Base-by-base conservation (phyloP, 305 asterid species). In the Fraxinus latifolia region DNA sequence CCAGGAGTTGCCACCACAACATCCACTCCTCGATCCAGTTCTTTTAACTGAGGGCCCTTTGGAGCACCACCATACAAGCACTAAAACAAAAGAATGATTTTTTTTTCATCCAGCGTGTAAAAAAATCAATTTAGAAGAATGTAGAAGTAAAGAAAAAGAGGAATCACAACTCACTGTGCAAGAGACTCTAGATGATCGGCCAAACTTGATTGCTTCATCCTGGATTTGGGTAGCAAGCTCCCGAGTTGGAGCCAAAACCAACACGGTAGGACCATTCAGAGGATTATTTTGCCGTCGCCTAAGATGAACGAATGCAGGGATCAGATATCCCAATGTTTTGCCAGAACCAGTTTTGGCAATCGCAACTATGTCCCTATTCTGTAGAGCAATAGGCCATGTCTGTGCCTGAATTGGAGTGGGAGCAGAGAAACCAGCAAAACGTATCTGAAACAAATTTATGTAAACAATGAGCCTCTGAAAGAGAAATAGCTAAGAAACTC, bases 331-430 rank as follows among this genome's bases (percentile, higher is more conserved):
- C 77, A 95, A 84, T 37, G 99, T 95, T 90, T 95, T 95, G 71
- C 99, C 99, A 67, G 99, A 95, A 44, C 98, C 99, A 68, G 99
- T 95, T 91, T 95, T 95, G 21, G 99, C 99, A 87, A 95, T 94
- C 65, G 99, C 99, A 86, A 95, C 99, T 80, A 95, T 94, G 83
- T 95, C 99, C 84, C 88, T 87, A 82, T 77, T 84, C 88, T 89
- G 97, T 85, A 94, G 81, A 11, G 97, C 94, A 88, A 95, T 91
- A 29, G 99, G 97, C 99, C 99, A 95, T 34, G 99, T 90, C 86
- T 95, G 99, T 11, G 99, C 99, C 92, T 95, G 99, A 80, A 95
- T 95, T 70, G 97, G 99, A n/a, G 99, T 95, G 42, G 99, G 99
- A 33, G 96, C 91, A 77, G 97, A 31, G 90, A 95, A 95, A 82